These are phyloP conservation scores for Monosporozyma yasuniensis DNA, from an alignment of 805 yeast species.

Conservation along the genomic window DNA sequence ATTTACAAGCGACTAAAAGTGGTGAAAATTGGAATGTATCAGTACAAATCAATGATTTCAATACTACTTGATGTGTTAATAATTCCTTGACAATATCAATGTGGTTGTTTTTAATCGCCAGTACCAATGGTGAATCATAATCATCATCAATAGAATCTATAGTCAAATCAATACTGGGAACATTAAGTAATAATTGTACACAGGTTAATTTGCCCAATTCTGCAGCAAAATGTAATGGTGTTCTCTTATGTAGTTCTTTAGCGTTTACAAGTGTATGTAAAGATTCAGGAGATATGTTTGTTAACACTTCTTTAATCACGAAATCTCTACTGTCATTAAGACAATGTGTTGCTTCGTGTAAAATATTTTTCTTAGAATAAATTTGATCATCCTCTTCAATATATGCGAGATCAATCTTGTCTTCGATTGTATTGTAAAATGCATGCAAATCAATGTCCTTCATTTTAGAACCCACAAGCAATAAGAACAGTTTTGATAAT, in stretches of 20 bases:
- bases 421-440: conserved; percentile 32
- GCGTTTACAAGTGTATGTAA: conserved; percentile 27
- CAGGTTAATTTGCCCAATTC: conserved; percentile 43
- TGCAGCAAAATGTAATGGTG: conserved; percentile 83
- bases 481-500: conserved; percentile 62
- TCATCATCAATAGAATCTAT: conserved; percentile 51
- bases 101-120: conserved; percentile 66
- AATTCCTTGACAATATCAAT: conserved; percentile 41
- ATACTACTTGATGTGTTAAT: conserved; percentile 35
- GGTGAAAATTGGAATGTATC: conserved; percentile 42
- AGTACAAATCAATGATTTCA: background rate
- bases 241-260: conserved; percentile 64
- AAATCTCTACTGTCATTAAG: conserved; percentile 20
- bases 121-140: conserved; percentile 72
- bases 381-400: conserved; percentile 47
- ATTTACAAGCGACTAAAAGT: conserved; percentile 79
- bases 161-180: conserved; percentile 8
- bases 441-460: conserved; percentile 43
- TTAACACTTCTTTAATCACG: conserved; percentile 20
- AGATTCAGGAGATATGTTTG: conserved; percentile 13
- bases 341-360: conserved; percentile 56
- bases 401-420: conserved; percentile 48
- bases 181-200: conserved; percentile 31
- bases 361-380: conserved; percentile 57
- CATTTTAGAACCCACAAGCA: conserved; percentile 56